phyloP scores from a whole-genome alignment of 225 moss, liverwort and hornwort species.

The Climacium dendroides region DNA sequence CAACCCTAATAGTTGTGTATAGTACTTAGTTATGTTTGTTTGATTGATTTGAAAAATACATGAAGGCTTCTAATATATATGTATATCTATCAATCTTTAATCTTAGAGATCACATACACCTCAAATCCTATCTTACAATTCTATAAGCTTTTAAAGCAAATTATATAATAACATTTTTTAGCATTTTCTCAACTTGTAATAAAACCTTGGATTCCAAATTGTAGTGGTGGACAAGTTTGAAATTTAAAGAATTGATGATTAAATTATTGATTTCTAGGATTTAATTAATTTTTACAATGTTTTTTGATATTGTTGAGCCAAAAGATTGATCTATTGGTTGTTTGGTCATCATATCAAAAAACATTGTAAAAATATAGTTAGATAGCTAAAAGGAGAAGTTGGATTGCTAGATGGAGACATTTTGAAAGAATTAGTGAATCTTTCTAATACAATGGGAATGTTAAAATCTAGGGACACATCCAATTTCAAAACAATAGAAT shows the following conservation, averaged over 20 bases:
- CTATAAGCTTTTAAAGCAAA: neutral
- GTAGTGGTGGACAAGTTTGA: neutral
- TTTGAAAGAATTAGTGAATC: neutral
- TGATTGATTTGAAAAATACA: too few relatives aligned
- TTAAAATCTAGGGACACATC: too few relatives aligned
- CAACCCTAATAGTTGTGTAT: rapidly evolving
- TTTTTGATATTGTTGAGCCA: neutral
- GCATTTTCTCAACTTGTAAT: neutral
- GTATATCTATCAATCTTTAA: neutral
- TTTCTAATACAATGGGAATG: neutral
- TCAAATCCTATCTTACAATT: neutral
- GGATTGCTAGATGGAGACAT: neutral
- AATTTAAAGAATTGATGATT: too few relatives aligned
- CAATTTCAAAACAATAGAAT: neutral
- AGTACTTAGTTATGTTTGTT: neutral
- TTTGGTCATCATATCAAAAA: neutral
- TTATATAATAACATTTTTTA: neutral
- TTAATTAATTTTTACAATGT: too few relatives aligned
- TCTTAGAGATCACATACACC: neutral
- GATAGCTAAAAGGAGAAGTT: neutral
- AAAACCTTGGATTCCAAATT: neutral
- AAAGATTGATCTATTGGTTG: neutral
- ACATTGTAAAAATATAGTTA: neutral
- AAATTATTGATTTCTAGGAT: too few relatives aligned
- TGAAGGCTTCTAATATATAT: neutral